Base-by-base conservation (phyloP, 2,329 filamentous ascomycete genomes). In the Monascus ruber region DNA sequence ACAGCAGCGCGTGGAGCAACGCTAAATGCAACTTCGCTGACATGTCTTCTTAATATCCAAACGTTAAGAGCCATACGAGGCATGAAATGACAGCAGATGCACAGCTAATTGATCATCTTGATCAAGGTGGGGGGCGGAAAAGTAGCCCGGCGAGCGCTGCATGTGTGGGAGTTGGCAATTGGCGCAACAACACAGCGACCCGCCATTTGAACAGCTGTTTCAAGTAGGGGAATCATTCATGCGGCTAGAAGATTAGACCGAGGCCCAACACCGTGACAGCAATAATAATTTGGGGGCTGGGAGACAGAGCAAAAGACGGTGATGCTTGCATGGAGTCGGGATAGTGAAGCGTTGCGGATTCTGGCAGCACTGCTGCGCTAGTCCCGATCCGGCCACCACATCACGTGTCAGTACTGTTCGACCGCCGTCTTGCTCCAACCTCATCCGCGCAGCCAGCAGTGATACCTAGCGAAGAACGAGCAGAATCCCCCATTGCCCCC, bases 401-500 rank as follows among this genome's bases (percentile, higher is more conserved):
- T 47, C 50, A 54, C 46, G 47, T 54, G 50, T 2, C 17, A 17
- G 17, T 3, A 17, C 17, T 17, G 17, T 17, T 17, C 17, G 31
- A 31, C 24, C 44, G 26, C 45, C 49, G 47, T 45, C 44, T 44
- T 48, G 42, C 43, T 48, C 51, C 48, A 53, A 47, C 50, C 47
- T 42, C 39, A 39, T 29, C 44, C 33, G 17, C 31, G 29, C 11
- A 38, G 37, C 41, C 38, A 37, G 43, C 47, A 47, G 53, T 54
- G 54, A 47, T 43, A 56, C 54, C 51, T 54, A 51, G 51, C 46
- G 44, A 46, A 47, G 47, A 27, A 24, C 32, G 25, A n/a, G 42
- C 47, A 51, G 51, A 52, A 48, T 50, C 48, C 46, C 17, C 44
- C 50, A 54, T 55, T 59, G 55, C 47, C 48, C 42, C 44, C 44